Evolutionary conservation across 768 basidiomycete genomes (phyloP).

Genomic region (Suillus brevipes): DNA sequence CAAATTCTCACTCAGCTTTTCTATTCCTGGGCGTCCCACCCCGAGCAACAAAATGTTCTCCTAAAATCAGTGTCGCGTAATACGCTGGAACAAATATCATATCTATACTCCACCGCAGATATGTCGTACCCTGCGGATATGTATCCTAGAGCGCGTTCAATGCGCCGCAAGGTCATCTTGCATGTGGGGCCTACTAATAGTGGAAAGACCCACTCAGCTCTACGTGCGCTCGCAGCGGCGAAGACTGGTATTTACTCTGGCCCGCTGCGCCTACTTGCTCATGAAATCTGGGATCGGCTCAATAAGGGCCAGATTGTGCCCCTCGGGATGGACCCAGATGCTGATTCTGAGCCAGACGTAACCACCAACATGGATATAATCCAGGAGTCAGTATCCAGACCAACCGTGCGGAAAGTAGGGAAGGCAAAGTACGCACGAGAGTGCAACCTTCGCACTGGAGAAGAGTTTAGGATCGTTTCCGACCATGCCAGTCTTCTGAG

Average conservation of each 20-base stretch:
- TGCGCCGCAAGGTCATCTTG: conserved; percentile 80
- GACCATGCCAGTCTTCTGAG: conserved; percentile 57
- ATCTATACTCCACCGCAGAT: conserved; percentile 41
- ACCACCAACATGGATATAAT: conserved; percentile 33
- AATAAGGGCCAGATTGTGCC: conserved; percentile 90
- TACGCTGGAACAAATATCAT: conserved; percentile 40
- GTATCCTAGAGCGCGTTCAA: conserved; percentile 52
- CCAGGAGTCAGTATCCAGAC: conserved; percentile 21
- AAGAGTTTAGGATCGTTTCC: conserved; percentile 76
- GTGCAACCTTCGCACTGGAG: conserved; percentile 92
- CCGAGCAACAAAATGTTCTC: conserved; percentile 27
- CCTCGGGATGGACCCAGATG: conserved; percentile 51
- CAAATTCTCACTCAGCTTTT: conserved; percentile 53
- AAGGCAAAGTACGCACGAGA: conserved; percentile 52
- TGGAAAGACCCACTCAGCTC: conserved; percentile 93
- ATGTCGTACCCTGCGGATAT: conserved; percentile 49
- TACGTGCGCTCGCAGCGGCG: conserved; percentile 83
- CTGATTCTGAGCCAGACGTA: conserved; percentile 38
- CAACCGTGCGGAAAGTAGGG: conserved; percentile 36
- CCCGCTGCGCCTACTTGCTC: conserved; percentile 88
- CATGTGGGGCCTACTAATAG: conserved; percentile 98
- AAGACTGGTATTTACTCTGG: conserved; percentile 81
- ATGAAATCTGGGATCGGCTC: conserved; percentile 91
- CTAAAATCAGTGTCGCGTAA: conserved; percentile 26
- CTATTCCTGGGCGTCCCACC: conserved; percentile 54